These are phyloP conservation scores for Diaporthe sp. DNA, from an alignment of 2,329 filamentous ascomycete species.

Conservation along the genomic window DNA sequence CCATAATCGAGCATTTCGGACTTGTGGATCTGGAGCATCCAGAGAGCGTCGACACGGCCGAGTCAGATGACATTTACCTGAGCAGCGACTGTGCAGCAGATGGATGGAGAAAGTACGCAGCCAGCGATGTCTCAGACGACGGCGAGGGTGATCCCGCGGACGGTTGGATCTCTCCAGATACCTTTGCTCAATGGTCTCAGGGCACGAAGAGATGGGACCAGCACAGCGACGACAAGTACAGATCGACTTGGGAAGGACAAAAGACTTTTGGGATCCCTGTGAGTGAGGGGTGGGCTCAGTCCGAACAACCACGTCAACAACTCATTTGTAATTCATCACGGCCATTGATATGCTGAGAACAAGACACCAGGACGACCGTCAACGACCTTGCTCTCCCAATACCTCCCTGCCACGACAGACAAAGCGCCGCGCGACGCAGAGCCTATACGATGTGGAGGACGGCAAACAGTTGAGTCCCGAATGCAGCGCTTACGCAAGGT, in stretches of 20 bases:
- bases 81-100: constrained; percentile 1
- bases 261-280: constrained; percentile 32
- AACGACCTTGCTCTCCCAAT: constrained; percentile 39
- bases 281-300: constrained; percentile 6
- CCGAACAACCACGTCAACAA: neutral
- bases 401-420: constrained; percentile 24
- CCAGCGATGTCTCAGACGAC: constrained; percentile 54
- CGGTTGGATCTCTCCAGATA: constrained; percentile 57
- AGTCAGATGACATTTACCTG: constrained; percentile 19
- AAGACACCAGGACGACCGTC: constrained; percentile 28
- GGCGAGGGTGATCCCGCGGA: constrained; percentile 55
- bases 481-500: constrained; percentile 37
- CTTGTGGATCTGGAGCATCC: neutral
- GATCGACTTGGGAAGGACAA: constrained; percentile 17
- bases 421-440: constrained; percentile 30
- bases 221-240: constrained; percentile 35
- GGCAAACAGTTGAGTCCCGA: constrained; percentile 39
- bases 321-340: neutral
- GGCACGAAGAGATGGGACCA: constrained; percentile 52
- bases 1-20: constrained; percentile 41
- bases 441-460: constrained; percentile 48
- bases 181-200: constrained; percentile 56
- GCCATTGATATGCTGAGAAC: constrained; percentile 12
- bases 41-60: constrained; percentile 33
- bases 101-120: constrained; percentile 37